Percentiles rank a stretch among this genome's conserved stretches.
These are phyloP conservation scores for Zymoseptoria passerinii DNA, from an alignment of 2,329 filamentous ascomycete genomes.

Conservation along the genomic window DNA sequence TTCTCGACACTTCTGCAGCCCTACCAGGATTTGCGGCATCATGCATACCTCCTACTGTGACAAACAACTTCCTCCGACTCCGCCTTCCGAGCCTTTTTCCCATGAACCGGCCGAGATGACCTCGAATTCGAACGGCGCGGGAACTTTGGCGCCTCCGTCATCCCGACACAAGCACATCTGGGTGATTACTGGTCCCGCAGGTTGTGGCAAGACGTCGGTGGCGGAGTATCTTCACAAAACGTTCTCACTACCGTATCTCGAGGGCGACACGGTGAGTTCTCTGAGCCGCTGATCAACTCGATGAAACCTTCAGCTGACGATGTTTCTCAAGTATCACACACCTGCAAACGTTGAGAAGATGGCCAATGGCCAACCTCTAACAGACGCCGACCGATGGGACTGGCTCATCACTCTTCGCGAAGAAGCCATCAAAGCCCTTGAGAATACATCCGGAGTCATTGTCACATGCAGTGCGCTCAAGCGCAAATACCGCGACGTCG, in stretches of 20 bases:
- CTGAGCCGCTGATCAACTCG: neutral
- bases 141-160: slow-evolving; percentile 11
- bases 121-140: slow-evolving; percentile 1
- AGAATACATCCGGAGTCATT: slow-evolving; percentile 57
- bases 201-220: slow-evolving; percentile 47
- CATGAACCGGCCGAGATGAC: slow-evolving; percentile 12
- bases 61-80: slow-evolving; percentile 15
- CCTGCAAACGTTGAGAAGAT: slow-evolving; percentile 65
- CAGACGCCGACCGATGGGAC: slow-evolving; percentile 92
- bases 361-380: slow-evolving; percentile 72
- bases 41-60: neutral
- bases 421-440: slow-evolving; percentile 32
- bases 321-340: slow-evolving; percentile 38
- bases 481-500: slow-evolving; percentile 82
- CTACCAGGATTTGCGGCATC: neutral
- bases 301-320: neutral
- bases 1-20: neutral
- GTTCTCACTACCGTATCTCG: slow-evolving; percentile 41
- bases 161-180: slow-evolving; percentile 41
- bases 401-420: slow-evolving; percentile 60
- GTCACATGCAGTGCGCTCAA: slow-evolving; percentile 94
- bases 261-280: slow-evolving; percentile 42
- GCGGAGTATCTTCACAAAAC: slow-evolving; percentile 38
- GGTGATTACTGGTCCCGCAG: slow-evolving; percentile 46
- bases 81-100: slow-evolving; percentile 14